Conservation (phyloP, 768 basidiomycete species). For the Podaxis sp. region DNA sequence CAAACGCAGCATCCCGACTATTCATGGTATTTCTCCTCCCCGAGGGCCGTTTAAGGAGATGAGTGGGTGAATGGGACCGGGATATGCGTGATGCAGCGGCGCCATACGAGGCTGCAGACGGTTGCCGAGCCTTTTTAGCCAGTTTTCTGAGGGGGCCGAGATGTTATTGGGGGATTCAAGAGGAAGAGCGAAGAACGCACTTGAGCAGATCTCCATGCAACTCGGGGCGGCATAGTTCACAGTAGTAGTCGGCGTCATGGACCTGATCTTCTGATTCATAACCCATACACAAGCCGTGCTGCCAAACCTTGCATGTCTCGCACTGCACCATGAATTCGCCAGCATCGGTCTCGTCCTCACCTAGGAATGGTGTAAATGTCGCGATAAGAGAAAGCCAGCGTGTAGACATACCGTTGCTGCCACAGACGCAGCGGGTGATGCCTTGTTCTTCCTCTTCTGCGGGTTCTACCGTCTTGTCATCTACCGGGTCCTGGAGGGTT, state of each 20-base stretch:
- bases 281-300: slow-evolving; percentile 96
- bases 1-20: slow-evolving; percentile 90
- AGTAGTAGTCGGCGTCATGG: slow-evolving; percentile 82
- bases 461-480: slow-evolving; percentile 35
- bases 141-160: slow-evolving; percentile 46
- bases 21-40: slow-evolving; percentile 98
- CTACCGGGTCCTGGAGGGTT: slow-evolving; percentile 21
- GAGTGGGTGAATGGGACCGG: slow-evolving; percentile 69
- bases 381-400: slow-evolving; percentile 10
- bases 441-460: slow-evolving; percentile 58
- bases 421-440: slow-evolving; percentile 84
- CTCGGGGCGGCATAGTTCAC: slow-evolving; percentile 89
- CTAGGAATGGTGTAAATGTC: slow-evolving; percentile 26
- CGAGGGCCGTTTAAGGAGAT: slow-evolving; percentile 55
- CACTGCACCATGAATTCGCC: slow-evolving; percentile 98
- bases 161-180: slow-evolving; percentile 11
- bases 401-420: slow-evolving; percentile 58
- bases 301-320: slow-evolving; percentile 96
- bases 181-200: slow-evolving; percentile 38
- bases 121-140: slow-evolving; percentile 57
- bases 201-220: slow-evolving; percentile 77
- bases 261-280: slow-evolving; percentile 74
- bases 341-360: slow-evolving; percentile 74
- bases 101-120: slow-evolving; percentile 56
- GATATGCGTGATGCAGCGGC: slow-evolving; percentile 54